phyloP scores from a whole-genome alignment of 73 alveolate genomes.

The Symbiodinium natans region DNA sequence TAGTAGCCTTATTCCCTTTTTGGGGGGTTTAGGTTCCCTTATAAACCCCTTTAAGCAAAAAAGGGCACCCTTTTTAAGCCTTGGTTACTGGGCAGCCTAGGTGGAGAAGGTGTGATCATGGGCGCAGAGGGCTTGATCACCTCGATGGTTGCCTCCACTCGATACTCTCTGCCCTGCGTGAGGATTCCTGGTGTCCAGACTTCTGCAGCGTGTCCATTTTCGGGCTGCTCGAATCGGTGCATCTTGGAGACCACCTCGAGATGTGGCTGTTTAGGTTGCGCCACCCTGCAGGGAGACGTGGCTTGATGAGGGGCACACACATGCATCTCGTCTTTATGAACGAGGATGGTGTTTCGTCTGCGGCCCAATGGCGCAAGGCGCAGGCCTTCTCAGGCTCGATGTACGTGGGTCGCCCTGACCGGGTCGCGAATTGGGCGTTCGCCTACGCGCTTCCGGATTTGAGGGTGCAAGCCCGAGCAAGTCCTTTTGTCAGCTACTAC shows the following conservation, averaged over 20 bases:
- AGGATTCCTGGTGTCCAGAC: background rate
- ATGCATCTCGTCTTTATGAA: background rate
- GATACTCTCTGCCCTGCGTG: background rate
- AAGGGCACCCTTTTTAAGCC: background rate
- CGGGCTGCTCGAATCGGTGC: background rate
- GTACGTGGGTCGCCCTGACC: background rate
- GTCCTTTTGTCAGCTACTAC: background rate
- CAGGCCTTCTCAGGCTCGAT: background rate
- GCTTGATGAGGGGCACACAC: background rate
- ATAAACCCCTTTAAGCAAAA: background rate
- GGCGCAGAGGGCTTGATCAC: background rate
- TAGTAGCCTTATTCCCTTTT: background rate
- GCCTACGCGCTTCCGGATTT: background rate
- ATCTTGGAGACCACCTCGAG: background rate
- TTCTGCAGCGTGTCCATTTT: background rate
- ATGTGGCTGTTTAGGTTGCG: background rate
- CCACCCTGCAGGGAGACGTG: background rate
- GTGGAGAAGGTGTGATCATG: too few relatives aligned
- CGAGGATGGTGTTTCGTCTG: background rate
- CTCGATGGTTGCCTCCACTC: background rate
- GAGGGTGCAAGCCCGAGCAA: background rate
- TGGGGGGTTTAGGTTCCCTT: background rate
- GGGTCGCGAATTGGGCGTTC: too few relatives aligned
- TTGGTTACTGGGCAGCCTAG: background rate
- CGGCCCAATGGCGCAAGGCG: background rate